Conservation (phyloP, 2,329 filamentous ascomycete genomes). For the Exserohilum rostratum region DNA sequence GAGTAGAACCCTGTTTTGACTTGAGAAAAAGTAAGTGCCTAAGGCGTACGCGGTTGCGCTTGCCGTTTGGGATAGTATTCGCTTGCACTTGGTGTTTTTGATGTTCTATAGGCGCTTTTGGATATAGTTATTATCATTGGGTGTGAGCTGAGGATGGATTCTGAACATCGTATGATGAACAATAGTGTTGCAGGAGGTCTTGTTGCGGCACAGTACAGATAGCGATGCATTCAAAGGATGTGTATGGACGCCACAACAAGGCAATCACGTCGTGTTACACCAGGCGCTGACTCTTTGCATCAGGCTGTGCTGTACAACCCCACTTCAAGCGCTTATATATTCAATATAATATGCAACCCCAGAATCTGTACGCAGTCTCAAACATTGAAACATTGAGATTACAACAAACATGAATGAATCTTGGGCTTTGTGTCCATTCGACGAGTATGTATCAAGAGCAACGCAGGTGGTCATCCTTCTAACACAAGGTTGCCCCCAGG, state of each 20-base stretch:
- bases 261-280: background rate
- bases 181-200: too few species aligned
- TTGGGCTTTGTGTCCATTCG: constrained; percentile 4
- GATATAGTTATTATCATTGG: too few species aligned
- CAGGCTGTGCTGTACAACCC: constrained; percentile 14
- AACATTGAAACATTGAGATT: background rate
- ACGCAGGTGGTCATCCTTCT: background rate
- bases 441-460: constrained; percentile 9
- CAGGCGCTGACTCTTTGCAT: background rate
- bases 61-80: constrained; percentile 10
- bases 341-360: background rate
- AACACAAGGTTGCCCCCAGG: background rate
- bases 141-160: background rate
- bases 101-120: background rate
- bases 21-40: constrained; percentile 1
- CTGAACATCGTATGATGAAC: too few species aligned
- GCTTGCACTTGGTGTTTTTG: background rate
- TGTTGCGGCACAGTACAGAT: constrained; percentile 3
- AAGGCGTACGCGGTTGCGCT: constrained; percentile 14
- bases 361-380: background rate
- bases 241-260: constrained; percentile 2
- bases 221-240: background rate
- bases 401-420: constrained; percentile 9
- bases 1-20: constrained; percentile 32
- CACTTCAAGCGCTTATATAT: background rate